Conservation (phyloP, 306 rosid species). For the Trichosanthes truncata region DNA sequence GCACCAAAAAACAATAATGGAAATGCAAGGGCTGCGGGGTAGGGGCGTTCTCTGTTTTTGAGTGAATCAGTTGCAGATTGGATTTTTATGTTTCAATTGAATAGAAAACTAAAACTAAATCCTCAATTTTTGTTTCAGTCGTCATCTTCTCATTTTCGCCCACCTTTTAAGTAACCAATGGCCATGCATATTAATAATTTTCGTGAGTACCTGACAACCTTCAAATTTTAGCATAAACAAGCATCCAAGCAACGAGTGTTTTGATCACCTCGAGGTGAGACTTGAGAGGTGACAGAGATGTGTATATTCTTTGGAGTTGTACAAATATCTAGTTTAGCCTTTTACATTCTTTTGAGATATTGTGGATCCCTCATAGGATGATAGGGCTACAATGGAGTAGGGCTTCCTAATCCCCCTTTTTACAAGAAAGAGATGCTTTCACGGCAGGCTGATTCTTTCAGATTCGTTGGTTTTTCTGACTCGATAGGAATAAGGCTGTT, state of each 20-base stretch:
- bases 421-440: neutral
- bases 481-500: neutral
- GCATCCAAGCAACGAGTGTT: neutral
- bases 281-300: neutral
- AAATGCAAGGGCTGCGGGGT: neutral
- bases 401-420: neutral
- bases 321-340: neutral
- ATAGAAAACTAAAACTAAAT: no score
- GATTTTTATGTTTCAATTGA: neutral
- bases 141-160: neutral
- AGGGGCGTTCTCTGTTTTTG: neutral
- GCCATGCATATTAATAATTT: neutral
- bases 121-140: neutral
- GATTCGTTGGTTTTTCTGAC: neutral
- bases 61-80: neutral
- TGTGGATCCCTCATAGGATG: neutral
- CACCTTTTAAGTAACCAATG: neutral
- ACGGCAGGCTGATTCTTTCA: neutral
- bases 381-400: neutral
- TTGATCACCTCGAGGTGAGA: neutral
- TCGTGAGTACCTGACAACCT: neutral
- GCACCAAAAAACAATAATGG: neutral
- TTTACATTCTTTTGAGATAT: neutral
- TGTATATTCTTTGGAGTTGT: neutral
- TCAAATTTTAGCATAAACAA: neutral